Percentiles rank a stretch among this genome's conserved stretches.
Conservation (phyloP, 768 basidiomycete species). For the Suillus weaverae region DNA sequence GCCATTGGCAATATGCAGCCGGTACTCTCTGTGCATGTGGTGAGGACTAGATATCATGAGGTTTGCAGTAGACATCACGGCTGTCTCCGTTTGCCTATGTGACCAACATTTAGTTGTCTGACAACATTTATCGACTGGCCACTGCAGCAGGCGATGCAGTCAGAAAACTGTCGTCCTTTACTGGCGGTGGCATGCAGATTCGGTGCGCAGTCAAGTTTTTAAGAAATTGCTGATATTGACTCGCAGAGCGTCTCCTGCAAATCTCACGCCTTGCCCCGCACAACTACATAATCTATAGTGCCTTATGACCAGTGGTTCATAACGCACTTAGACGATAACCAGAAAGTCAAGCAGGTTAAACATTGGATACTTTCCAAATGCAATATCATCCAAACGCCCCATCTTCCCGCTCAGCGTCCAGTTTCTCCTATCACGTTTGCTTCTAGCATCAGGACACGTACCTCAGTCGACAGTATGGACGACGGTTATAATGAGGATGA, state of each 20-base stretch:
- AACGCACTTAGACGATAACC: slow-evolving; percentile 62
- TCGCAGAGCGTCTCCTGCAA: neutral
- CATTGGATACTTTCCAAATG: slow-evolving; percentile 61
- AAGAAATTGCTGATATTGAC: neutral
- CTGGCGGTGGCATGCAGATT: slow-evolving; percentile 57
- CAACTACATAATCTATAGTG: slow-evolving; percentile 38
- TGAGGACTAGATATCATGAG: neutral
- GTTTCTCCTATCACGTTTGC: slow-evolving; percentile 75
- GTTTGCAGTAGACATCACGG: neutral
- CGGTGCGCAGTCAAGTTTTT: slow-evolving; percentile 38
- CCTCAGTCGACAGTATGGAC: slow-evolving; percentile 26
- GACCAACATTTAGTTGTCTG: neutral
- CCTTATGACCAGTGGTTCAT: slow-evolving; percentile 77
- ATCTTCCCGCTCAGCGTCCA: slow-evolving; percentile 38
- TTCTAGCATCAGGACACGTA: slow-evolving; percentile 14
- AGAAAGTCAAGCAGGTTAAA: slow-evolving; percentile 65
- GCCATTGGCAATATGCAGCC: neutral
- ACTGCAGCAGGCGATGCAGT: slow-evolving; percentile 10
- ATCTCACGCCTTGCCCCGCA: neutral
- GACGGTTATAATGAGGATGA: slow-evolving; percentile 35
- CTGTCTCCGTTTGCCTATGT: slow-evolving; percentile 2
- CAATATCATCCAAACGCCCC: slow-evolving; percentile 37
- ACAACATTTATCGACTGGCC: neutral
- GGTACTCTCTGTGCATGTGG: neutral
- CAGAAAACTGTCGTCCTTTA: slow-evolving; percentile 15